Base-by-base conservation (phyloP, 768 basidiomycete species). In the Candolleomyces aberdarensis region DNA sequence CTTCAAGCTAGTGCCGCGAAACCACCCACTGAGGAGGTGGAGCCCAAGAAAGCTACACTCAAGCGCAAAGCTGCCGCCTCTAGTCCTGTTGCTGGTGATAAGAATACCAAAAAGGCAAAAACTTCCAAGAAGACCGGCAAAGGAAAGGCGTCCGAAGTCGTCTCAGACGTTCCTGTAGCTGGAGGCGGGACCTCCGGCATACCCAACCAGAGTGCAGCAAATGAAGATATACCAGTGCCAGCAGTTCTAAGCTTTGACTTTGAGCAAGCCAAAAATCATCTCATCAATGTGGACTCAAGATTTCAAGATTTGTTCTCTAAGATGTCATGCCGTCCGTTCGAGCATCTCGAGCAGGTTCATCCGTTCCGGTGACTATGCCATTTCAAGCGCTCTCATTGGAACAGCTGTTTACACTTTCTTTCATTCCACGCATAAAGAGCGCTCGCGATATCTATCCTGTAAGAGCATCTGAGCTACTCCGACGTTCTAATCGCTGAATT, bases 211-310 rank as follows among this genome's bases (percentile, higher is more conserved):
- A 15, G 29, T 31, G 52, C 54, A 22, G 54, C 17, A 22, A 61
- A 66, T 53, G 67, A 69, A 20, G 64, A 70, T 29, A 69, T 70
- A 17, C 70, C 88, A 40, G 80, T 95, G 11, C 90, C 92, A 4
- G 86, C 91, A 1, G 74, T 80, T 8, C 80, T 95, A 39, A 81
- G 82, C 6, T 96, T 96, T 74, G 82, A 84, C n/a, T 87, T 93
- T 64, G 83, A 87, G 50, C 83, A 85, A 8, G 94, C 91, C 1
- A 91, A 87, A 68, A 57, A 75, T 14, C 92, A 96, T 68, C 82
- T 96, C 36, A 83, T 86, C 58, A 58, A 64, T 2, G 81, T 78
- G 7, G 94, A 96, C 66, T 68, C 76, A 11, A 85, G 94, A 3
- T 97, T 95, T 73, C 75, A 77, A 56, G 80, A 83, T 43, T 62